phyloP scores from a whole-genome alignment of 345 rosid species.

The Balakata baccata region DNA sequence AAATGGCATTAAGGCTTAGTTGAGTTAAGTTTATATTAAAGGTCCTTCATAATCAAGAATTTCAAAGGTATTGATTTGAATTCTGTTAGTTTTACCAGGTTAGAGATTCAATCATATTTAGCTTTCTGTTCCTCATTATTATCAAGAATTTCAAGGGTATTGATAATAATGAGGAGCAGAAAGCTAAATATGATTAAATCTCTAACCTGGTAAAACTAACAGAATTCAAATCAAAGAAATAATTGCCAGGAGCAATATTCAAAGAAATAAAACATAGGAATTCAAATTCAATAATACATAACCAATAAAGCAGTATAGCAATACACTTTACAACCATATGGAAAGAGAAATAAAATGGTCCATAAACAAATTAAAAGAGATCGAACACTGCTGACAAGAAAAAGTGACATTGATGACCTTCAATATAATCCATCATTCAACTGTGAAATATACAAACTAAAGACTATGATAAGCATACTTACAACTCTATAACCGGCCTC shows the following conservation, averaged over 20 bases:
- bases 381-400: background rate
- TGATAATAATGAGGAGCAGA: background rate
- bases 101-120: background rate
- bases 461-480: slow-evolving; percentile 35
- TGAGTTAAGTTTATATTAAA: background rate
- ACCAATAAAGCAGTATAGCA: background rate
- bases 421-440: background rate
- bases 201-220: background rate
- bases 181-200: background rate
- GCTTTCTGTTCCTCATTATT: no score
- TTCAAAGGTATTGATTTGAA: slow-evolving; percentile 2
- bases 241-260: background rate
- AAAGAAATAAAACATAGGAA: background rate
- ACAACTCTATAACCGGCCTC: slow-evolving; percentile 86
- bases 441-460: background rate
- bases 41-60: background rate
- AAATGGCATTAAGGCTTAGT: background rate
- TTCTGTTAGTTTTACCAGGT: background rate
- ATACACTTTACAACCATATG: no score
- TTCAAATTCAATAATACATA: background rate
- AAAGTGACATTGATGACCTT: background rate
- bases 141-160: background rate
- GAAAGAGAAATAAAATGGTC: background rate
- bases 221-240: background rate
- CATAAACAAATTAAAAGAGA: background rate